Evolutionary conservation across 2,329 filamentous ascomycete species (phyloP).

Genomic region (Ascochyta lentis): DNA sequence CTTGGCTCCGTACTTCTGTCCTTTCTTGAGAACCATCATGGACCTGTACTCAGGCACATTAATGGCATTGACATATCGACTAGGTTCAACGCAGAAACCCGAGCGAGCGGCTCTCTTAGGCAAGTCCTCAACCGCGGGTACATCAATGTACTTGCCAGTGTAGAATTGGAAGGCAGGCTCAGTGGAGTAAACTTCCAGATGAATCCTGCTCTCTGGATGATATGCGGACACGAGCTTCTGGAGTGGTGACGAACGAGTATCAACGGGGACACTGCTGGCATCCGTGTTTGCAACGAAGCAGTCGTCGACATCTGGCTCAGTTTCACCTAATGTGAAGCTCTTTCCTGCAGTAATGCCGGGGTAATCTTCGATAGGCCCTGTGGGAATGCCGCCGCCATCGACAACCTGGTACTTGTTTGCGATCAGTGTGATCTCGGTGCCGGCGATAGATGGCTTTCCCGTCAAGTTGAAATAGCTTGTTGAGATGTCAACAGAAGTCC

Average conservation of each 20-base stretch:
- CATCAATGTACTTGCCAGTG: slow-evolving; percentile 83
- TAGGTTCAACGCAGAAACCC: slow-evolving; percentile 92
- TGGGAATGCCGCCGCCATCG: slow-evolving; percentile 76
- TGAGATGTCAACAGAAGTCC: not conserved
- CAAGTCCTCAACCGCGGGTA: slow-evolving; percentile 66
- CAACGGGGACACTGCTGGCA: slow-evolving; percentile 58
- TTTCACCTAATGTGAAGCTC: slow-evolving; percentile 74
- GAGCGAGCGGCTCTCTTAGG: slow-evolving; percentile 71
- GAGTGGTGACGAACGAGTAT: slow-evolving; percentile 64
- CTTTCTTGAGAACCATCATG: slow-evolving; percentile 83
- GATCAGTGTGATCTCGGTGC: slow-evolving; percentile 65
- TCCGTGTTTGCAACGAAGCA: slow-evolving; percentile 82
- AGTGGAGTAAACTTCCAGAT: slow-evolving; percentile 87
- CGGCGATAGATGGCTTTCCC: slow-evolving; percentile 63
- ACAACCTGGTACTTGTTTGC: slow-evolving; percentile 75
- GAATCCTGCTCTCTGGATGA: slow-evolving; percentile 76
- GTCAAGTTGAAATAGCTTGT: slow-evolving; percentile 72
- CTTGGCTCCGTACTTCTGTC: slow-evolving; percentile 79
- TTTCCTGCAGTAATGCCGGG: slow-evolving; percentile 69
- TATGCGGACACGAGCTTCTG: slow-evolving; percentile 72
- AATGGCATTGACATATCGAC: slow-evolving; percentile 85
- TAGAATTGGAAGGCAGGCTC: slow-evolving; percentile 98
- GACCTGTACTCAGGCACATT: slow-evolving; percentile 81
- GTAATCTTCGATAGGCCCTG: slow-evolving; percentile 68
- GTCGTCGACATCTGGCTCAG: slow-evolving; percentile 81